Conservation (phyloP, 805 yeast genomes). For the Pichia sporocuriosa region DNA sequence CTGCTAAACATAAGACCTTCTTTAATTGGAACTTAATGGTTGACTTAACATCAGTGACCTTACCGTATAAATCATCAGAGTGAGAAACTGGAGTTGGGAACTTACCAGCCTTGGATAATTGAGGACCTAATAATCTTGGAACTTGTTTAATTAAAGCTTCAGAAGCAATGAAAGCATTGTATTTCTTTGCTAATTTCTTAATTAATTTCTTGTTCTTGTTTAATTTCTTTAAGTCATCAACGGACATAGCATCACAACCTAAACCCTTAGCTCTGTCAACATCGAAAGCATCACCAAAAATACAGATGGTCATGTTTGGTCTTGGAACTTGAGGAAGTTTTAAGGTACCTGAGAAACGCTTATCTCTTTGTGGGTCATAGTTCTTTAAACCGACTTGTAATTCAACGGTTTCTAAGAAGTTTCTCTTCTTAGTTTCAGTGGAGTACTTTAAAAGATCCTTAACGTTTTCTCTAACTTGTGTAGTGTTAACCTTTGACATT, state of each 20-base stretch:
- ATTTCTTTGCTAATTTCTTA: constrained; percentile 99
- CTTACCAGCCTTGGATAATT: constrained; percentile 99
- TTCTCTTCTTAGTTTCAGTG: constrained; percentile 97
- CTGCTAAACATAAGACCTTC: constrained; percentile 99
- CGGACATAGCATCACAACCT: constrained; percentile 99
- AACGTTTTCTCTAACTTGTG: constrained; percentile 96
- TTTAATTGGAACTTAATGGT: constrained; percentile 99
- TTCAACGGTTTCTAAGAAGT: constrained; percentile 99
- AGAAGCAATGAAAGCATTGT: constrained; percentile 99
- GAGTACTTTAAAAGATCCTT: constrained; percentile 85
- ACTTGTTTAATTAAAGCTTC: constrained; percentile 99
- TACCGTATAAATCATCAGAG: constrained; percentile 93
- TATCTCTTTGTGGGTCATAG: constrained; percentile 99
- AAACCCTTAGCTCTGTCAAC: constrained; percentile 99
- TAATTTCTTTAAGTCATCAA: constrained; percentile 98
- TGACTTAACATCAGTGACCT: constrained; percentile 96
- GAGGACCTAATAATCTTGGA: constrained; percentile 99
- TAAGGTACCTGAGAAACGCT: constrained; percentile 99
- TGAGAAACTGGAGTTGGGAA: constrained; percentile 99
- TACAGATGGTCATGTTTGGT: constrained; percentile 99
- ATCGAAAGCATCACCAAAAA: constrained; percentile 99
- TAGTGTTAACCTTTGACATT: constrained; percentile 84
- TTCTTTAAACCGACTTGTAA: constrained; percentile 99
- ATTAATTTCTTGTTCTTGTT: constrained; percentile 99
- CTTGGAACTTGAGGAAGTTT: constrained; percentile 98